These are phyloP conservation scores for Hyaloscypha bicolor DNA, from an alignment of 495 filamentous ascomycete species.

Conservation along the genomic window DNA sequence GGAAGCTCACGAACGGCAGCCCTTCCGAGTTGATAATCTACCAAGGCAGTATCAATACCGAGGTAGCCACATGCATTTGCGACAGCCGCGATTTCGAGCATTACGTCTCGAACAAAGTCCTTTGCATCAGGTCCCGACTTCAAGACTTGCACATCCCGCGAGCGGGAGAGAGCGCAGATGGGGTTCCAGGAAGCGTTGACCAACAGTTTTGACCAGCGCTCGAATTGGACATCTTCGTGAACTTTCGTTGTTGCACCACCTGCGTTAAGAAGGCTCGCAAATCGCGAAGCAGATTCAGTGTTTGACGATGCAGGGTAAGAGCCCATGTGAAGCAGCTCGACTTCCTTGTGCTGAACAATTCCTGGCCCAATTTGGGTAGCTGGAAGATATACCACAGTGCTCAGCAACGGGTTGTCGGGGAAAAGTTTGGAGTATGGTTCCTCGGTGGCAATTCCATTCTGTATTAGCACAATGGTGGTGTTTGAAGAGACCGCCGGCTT, in stretches of 20 bases:
- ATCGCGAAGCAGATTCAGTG: conserved; percentile 34
- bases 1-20: conserved; percentile 41
- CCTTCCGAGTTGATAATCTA: conserved; percentile 41
- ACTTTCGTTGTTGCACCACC: conserved; percentile 44
- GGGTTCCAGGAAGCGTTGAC: conserved; percentile 56
- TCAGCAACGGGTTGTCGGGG: conserved; percentile 47
- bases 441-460: conserved; percentile 61
- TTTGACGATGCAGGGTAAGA: conserved; percentile 45
- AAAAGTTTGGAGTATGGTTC: conserved; percentile 45
- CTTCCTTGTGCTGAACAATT: conserved; percentile 35
- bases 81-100: conserved; percentile 52
- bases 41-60: conserved; percentile 40
- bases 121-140: conserved; percentile 38
- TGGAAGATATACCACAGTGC: conserved; percentile 51
- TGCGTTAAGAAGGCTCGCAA: conserved; percentile 39
- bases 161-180: conserved; percentile 49
- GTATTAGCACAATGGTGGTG: conserved; percentile 54
- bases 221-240: conserved; percentile 50
- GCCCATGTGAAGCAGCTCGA: conserved; percentile 49
- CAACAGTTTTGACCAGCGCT: conserved; percentile 55
- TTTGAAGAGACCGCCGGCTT: conserved; percentile 41
- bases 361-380: conserved; percentile 44
- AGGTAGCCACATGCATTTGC: conserved; percentile 46
- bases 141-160: conserved; percentile 47
- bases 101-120: conserved; percentile 43